Percentiles rank a stretch among this genome's conserved stretches.
Conservation (phyloP, 2,329 filamentous ascomycete species). For the Neonectria sp. region DNA sequence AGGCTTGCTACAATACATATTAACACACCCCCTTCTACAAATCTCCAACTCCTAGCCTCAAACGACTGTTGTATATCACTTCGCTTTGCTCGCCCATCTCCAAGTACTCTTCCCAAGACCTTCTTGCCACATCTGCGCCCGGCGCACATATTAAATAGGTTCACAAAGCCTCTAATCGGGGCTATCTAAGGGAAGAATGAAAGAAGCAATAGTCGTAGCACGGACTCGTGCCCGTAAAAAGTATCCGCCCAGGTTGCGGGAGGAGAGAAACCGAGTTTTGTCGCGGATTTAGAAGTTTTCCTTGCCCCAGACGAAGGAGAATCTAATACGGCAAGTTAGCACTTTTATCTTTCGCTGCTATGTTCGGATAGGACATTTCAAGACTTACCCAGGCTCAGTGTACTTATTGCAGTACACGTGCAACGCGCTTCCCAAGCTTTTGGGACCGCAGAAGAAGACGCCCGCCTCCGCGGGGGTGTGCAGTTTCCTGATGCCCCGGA, state of each 20-base stretch:
- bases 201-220: slow-evolving; percentile 5
- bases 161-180: slow-evolving; percentile 14
- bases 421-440: slow-evolving; percentile 81
- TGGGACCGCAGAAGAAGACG: slow-evolving; percentile 90
- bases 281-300: slow-evolving; percentile 71
- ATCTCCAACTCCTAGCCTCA: slow-evolving; percentile 6
- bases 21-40: slow-evolving; percentile 23
- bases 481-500: slow-evolving; percentile 85
- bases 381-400: slow-evolving; percentile 80
- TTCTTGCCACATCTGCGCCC: slow-evolving; percentile 8
- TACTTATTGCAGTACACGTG: slow-evolving; percentile 93
- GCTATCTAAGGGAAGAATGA: slow-evolving; percentile 12
- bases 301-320: slow-evolving; percentile 78
- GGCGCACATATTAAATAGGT: slow-evolving; percentile 23
- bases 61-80: slow-evolving; percentile 22
- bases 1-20: slow-evolving; percentile 18
- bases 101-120: neutral
- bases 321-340: slow-evolving; percentile 59
- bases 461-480: slow-evolving; percentile 81
- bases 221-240: neutral
- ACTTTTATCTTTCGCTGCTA: slow-evolving; percentile 29
- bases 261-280: neutral
- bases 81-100: neutral
- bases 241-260: neutral
- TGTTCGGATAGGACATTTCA: slow-evolving; percentile 14